phyloP scores from a whole-genome alignment of 2,329 filamentous ascomycete genomes.

The Penicillium digitatum region DNA sequence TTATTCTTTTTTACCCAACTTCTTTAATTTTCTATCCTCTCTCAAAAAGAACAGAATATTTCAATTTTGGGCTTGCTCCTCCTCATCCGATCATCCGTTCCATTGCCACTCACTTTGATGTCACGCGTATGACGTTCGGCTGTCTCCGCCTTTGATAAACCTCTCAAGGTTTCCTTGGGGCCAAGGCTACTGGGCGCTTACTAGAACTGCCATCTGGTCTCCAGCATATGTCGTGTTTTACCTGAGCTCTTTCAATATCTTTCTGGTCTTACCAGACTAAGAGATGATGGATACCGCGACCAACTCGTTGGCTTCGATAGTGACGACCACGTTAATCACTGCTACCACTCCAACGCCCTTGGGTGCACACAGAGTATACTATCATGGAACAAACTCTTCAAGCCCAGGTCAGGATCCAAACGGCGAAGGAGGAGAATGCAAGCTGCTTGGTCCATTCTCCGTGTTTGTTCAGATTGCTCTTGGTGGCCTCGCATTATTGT shows the following conservation, averaged over 20 bases:
- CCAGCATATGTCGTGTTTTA: neutral
- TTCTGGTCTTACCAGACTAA: neutral
- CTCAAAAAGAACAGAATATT: neutral
- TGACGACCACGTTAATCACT: slow-evolving; percentile 13
- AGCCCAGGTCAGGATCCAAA: slow-evolving; percentile 30
- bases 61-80: neutral
- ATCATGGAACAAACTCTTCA: slow-evolving; percentile 16
- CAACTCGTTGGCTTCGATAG: slow-evolving; percentile 14
- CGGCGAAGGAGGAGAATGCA: slow-evolving; percentile 69
- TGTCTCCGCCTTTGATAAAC: slow-evolving; percentile 7
- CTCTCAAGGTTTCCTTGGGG: neutral
- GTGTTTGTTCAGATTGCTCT: slow-evolving; percentile 84
- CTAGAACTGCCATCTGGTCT: neutral
- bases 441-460: slow-evolving; percentile 84
- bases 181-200: neutral
- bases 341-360: slow-evolving; percentile 18
- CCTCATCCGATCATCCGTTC: neutral
- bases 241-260: neutral
- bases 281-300: slow-evolving; percentile 8
- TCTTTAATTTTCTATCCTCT: neutral
- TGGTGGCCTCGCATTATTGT: slow-evolving; percentile 74
- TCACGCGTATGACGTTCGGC: slow-evolving; percentile 8
- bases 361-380: slow-evolving; percentile 16
- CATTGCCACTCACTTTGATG: neutral
- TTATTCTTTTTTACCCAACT: neutral